A percentile compares a stretch with the other conserved stretches of the same genome.
These are phyloP conservation scores for Pleoardoris graminearum DNA, from an alignment of 2,329 filamentous ascomycete species.

Conservation along the genomic window DNA sequence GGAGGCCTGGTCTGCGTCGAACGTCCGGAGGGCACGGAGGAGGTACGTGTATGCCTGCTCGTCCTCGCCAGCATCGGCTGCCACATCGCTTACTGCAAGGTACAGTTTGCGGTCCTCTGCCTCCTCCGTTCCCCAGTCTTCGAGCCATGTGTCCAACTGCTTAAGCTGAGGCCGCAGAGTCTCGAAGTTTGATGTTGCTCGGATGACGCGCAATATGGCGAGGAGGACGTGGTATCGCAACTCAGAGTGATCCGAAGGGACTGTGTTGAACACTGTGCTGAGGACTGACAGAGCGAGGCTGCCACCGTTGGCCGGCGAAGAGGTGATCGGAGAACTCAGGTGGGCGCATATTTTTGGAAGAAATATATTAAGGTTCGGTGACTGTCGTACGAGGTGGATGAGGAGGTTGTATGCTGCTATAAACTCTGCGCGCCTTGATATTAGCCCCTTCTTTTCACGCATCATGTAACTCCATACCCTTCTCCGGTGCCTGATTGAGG, in stretches of 20 bases:
- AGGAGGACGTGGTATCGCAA: constrained; percentile 89
- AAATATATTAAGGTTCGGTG: constrained; percentile 81
- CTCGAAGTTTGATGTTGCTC: constrained; percentile 70
- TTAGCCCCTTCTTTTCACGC: constrained; percentile 26
- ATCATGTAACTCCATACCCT: constrained; percentile 56
- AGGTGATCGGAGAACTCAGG: constrained; percentile 79
- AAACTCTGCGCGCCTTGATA: constrained; percentile 65
- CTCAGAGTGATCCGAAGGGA: constrained; percentile 69
- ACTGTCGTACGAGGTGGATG: constrained; percentile 87
- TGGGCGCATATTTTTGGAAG: constrained; percentile 87
- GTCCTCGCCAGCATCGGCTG: constrained; percentile 75
- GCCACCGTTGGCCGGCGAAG: constrained; percentile 81
- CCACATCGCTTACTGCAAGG: constrained; percentile 78
- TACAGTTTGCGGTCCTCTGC: constrained; percentile 86
- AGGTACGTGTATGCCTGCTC: constrained; percentile 76
- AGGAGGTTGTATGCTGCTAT: constrained; percentile 96
- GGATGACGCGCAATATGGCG: constrained; percentile 83
- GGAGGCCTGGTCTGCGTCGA: constrained; percentile 63
- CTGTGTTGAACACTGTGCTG: constrained; percentile 95
- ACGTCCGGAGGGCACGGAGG: constrained; percentile 74
- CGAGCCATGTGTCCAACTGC: constrained; percentile 79
- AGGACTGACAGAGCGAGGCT: constrained; percentile 87
- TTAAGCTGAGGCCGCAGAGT: constrained; percentile 80
- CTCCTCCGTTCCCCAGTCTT: constrained; percentile 78
- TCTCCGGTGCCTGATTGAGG: constrained; percentile 87